Percentiles rank a stretch among this genome's conserved stretches.
Conservation (phyloP, 768 basidiomycete genomes). For the Saitozyma sp. region DNA sequence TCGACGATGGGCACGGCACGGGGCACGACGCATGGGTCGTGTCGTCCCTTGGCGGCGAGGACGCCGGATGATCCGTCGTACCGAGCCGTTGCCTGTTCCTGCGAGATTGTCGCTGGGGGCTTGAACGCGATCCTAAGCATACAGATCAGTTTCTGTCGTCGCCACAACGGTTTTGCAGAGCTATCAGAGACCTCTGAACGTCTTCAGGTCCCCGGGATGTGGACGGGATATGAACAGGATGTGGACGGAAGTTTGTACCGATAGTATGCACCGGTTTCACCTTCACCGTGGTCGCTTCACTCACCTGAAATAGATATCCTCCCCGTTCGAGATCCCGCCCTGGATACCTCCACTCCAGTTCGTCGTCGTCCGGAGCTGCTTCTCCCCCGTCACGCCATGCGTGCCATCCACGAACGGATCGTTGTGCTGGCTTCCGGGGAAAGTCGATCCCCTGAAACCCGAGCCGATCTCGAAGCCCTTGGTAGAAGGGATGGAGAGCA, state of each 20-base stretch:
- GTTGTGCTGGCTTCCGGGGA: constrained; percentile 91
- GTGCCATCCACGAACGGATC: constrained; percentile 78
- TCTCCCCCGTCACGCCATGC: constrained; percentile 26
- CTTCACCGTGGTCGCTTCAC: constrained; percentile 23
- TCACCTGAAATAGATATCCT: constrained; percentile 95
- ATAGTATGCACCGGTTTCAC: too few relatives aligned
- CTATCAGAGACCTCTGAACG: too few relatives aligned
- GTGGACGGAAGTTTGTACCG: not conserved
- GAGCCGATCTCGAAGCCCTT: constrained; percentile 98
- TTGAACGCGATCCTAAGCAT: constrained; percentile 84
- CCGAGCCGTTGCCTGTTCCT: constrained; percentile 81
- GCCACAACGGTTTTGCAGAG: too few relatives aligned
- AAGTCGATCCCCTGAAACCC: constrained; percentile 90
- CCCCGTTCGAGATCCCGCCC: constrained; percentile 96
- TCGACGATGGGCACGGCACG: constrained; percentile 97
- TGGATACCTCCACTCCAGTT: constrained; percentile 98
- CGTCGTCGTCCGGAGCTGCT: constrained; percentile 71
- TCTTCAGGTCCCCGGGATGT: too few relatives aligned
- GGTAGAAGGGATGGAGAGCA: constrained; percentile 98
- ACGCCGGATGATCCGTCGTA: constrained; percentile 88
- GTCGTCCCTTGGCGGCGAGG: constrained; percentile 86
- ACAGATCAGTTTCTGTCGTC: not conserved
- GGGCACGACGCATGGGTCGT: constrained; percentile 97
- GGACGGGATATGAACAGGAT: not conserved
- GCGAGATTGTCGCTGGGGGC: constrained; percentile 96